phyloP scores from a whole-genome alignment of 768 basidiomycete species.

The Russula earlei region DNA sequence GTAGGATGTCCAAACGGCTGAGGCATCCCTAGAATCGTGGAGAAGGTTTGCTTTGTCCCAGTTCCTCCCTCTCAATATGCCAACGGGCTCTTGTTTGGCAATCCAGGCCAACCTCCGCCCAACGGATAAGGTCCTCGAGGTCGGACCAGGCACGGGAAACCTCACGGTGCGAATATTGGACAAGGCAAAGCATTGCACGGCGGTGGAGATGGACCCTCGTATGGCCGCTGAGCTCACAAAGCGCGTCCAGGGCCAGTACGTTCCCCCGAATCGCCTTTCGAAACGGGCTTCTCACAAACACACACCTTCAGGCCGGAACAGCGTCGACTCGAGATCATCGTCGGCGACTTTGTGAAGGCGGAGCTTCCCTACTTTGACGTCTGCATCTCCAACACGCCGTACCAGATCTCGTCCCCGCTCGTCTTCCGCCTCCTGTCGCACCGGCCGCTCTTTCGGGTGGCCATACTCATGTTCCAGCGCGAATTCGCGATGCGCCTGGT shows the following conservation, averaged over 20 bases:
- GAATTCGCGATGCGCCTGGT: constrained; percentile 93
- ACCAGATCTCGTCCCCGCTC: constrained; percentile 96
- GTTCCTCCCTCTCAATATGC: neutral
- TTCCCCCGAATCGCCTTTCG: constrained; percentile 20
- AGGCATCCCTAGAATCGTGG: constrained; percentile 41
- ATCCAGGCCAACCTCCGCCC: constrained; percentile 79
- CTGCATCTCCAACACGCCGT: constrained; percentile 98
- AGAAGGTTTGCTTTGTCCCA: constrained; percentile 35
- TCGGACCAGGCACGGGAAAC: constrained; percentile 97
- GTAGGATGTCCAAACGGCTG: constrained; percentile 13
- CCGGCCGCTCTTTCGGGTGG: constrained; percentile 85
- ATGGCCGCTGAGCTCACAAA: constrained; percentile 98
- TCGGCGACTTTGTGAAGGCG: constrained; percentile 98
- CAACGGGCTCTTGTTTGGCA: neutral
- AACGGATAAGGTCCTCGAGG: constrained; percentile 93
- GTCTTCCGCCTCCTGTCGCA: constrained; percentile 96
- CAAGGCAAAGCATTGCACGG: constrained; percentile 85
- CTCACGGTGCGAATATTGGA: constrained; percentile 89
- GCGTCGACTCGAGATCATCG: constrained; percentile 86
- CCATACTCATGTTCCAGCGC: constrained; percentile 99
- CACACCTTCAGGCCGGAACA: constrained; percentile 69
- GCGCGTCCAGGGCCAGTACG: constrained; percentile 95
- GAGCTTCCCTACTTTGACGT: constrained; percentile 97
- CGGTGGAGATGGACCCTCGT: constrained; percentile 95
- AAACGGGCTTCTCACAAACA: neutral